These are phyloP conservation scores for Elongisporangium prolatum DNA, from an alignment of 352 stramenopile genomes.

Conservation along the genomic window DNA sequence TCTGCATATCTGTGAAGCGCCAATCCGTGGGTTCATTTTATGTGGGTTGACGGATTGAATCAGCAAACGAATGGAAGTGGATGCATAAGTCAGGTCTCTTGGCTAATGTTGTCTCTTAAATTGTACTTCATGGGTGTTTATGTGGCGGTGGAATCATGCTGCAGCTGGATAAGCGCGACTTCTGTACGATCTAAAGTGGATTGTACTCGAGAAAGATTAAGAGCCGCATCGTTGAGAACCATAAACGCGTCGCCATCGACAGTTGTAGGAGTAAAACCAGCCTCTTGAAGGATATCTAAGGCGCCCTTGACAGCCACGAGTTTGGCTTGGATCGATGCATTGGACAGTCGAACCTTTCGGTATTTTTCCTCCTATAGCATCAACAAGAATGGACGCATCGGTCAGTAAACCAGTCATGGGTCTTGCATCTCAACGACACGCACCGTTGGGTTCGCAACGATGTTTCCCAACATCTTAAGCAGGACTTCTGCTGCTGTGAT, in stretches of 20 bases:
- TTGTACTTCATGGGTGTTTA: background rate
- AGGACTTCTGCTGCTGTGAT: constrained; percentile 59
- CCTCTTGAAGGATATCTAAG: constrained; percentile 52
- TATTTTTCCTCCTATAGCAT: constrained; percentile 59
- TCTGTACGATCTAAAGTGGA: constrained; percentile 53
- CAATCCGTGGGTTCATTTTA: background rate
- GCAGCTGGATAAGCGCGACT: constrained; percentile 63
- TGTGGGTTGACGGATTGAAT: background rate
- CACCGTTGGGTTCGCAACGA: constrained; percentile 57
- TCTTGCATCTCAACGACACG: background rate
- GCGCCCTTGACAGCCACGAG: constrained; percentile 51
- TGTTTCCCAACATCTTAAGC: constrained; percentile 68
- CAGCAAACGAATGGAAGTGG: background rate
- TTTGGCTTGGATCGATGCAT: constrained; percentile 57
- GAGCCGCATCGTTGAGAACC: constrained; percentile 32
- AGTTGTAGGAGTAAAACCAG: constrained; percentile 34
- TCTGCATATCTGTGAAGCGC: background rate
- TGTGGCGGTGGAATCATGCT: constrained; percentile 34
- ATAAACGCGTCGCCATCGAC: constrained; percentile 56
- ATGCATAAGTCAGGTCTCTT: background rate
- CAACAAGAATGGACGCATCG: background rate
- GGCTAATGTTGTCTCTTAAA: background rate
- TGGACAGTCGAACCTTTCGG: constrained; percentile 56
- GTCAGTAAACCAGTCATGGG: background rate
- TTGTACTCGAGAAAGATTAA: constrained; percentile 42